phyloP scores from a whole-genome alignment of 2,329 filamentous ascomycete genomes.

The Trichothecium roseum region DNA sequence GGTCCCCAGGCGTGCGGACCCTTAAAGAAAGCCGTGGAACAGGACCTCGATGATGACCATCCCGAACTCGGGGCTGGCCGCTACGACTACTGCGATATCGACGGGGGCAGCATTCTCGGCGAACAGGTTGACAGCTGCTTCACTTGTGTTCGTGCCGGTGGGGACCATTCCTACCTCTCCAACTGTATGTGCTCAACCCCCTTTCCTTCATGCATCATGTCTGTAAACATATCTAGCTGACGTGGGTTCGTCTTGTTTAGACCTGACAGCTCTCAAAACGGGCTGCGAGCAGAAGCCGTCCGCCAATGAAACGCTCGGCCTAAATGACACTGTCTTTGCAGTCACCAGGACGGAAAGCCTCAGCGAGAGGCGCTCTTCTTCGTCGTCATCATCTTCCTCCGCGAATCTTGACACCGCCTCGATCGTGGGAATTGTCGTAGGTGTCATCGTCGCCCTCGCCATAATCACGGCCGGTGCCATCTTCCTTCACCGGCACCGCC shows the following conservation, averaged over 20 bases:
- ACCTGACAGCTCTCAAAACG: conserved; percentile 38
- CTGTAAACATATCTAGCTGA: too few species aligned
- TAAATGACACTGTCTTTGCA: conserved; percentile 36
- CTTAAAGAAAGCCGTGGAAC: too few species aligned
- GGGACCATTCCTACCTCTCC: conserved; percentile 30
- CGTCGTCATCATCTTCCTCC: conserved; percentile 18
- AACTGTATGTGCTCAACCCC: conserved; percentile 31
- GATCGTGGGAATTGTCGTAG: conserved; percentile 24
- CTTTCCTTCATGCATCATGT: too few species aligned
- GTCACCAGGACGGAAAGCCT: conserved; percentile 18
- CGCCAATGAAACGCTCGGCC: conserved; percentile 21
- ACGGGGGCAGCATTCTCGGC: conserved; percentile 22
- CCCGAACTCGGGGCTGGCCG: conserved; percentile 23
- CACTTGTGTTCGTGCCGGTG: conserved; percentile 32
- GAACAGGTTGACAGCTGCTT: conserved; percentile 28
- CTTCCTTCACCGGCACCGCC: conserved; percentile 31
- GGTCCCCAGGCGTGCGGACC: conserved; percentile 40
- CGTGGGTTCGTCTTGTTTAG: conserved; percentile 15
- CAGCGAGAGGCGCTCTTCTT: conserved; percentile 16
- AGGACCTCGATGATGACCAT: conserved; percentile 28
- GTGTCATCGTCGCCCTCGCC: conserved; percentile 27
- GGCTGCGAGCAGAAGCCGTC: conserved; percentile 38
- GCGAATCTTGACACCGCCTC: conserved; percentile 33
- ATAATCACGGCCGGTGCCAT: conserved; percentile 31
- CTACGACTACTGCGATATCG: conserved; percentile 36